phyloP scores from a whole-genome alignment of 768 basidiomycete genomes.

The Mycena galericulata region DNA sequence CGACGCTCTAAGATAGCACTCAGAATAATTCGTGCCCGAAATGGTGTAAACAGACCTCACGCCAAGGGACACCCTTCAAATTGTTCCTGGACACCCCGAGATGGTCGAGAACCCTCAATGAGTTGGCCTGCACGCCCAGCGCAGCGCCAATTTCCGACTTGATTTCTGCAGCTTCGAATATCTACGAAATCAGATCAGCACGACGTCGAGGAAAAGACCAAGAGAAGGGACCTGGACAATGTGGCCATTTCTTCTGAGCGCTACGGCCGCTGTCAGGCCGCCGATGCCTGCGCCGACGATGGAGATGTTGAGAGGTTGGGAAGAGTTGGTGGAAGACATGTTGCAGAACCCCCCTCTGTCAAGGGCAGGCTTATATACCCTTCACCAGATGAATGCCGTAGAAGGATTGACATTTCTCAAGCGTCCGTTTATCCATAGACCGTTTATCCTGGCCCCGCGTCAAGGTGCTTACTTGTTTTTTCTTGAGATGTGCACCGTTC shows the following conservation, averaged over 20 bases:
- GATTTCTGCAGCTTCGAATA: conserved; percentile 26
- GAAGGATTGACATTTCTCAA: too few relatives aligned
- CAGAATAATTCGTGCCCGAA: background rate
- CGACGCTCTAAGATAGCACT: background rate
- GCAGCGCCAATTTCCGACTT: conserved; percentile 30
- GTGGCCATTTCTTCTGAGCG: conserved; percentile 24
- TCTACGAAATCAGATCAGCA: background rate
- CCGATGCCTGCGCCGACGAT: conserved; percentile 31
- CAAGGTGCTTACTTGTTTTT: background rate
- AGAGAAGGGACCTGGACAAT: conserved; percentile 14
- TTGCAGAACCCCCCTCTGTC: too few relatives aligned
- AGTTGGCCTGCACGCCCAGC: conserved; percentile 16
- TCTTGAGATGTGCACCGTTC: too few relatives aligned
- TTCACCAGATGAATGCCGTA: background rate
- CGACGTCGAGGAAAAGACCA: too few relatives aligned
- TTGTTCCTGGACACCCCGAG: conserved; percentile 15
- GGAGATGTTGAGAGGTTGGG: conserved; percentile 10
- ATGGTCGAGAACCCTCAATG: conserved; percentile 21
- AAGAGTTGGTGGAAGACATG: background rate
- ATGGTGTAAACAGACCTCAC: conserved; percentile 5
- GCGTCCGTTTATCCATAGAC: background rate
- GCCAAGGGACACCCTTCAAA: conserved; percentile 11
- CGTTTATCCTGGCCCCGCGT: background rate
- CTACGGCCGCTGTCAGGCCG: conserved; percentile 25
- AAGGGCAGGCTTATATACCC: background rate